Evolutionary conservation across 441 rosid genomes (phyloP).

Genomic region (Populus hybrid): DNA sequence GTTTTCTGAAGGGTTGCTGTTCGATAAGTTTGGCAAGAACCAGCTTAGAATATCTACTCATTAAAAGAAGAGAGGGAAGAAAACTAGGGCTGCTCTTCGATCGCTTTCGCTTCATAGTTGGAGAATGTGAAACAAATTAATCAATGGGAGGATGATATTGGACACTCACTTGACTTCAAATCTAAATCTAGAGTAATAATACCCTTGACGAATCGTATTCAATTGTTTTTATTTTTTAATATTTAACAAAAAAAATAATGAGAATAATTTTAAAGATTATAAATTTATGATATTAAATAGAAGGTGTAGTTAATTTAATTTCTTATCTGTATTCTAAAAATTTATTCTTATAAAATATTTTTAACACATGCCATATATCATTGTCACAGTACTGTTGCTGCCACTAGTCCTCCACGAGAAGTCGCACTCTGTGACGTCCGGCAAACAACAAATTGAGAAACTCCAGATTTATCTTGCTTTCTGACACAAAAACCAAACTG

Average conservation of each 20-base stretch:
- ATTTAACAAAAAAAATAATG: not conserved
- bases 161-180: not conserved
- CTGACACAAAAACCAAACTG: not conserved
- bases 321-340: not conserved
- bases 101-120: not conserved
- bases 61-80: not conserved
- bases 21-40: not conserved
- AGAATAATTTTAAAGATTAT: too few relatives aligned
- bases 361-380: not conserved
- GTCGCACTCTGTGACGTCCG: not conserved
- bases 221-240: too few relatives aligned
- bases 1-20: not conserved
- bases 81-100: not conserved
- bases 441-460: not conserved
- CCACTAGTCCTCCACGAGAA: not conserved
- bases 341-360: too few relatives aligned
- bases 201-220: not conserved
- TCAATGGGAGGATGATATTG: too few relatives aligned
- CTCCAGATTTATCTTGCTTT: not conserved
- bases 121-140: too few relatives aligned
- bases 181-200: not conserved
- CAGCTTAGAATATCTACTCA: not conserved
- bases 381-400: not conserved
- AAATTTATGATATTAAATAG: not conserved
- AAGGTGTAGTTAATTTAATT: not conserved